A percentile compares a stretch with the other conserved stretches of the same genome.
phyloP scores from a whole-genome alignment of 2,329 filamentous ascomycete genomes.

The Aureobasidium sp. region DNA sequence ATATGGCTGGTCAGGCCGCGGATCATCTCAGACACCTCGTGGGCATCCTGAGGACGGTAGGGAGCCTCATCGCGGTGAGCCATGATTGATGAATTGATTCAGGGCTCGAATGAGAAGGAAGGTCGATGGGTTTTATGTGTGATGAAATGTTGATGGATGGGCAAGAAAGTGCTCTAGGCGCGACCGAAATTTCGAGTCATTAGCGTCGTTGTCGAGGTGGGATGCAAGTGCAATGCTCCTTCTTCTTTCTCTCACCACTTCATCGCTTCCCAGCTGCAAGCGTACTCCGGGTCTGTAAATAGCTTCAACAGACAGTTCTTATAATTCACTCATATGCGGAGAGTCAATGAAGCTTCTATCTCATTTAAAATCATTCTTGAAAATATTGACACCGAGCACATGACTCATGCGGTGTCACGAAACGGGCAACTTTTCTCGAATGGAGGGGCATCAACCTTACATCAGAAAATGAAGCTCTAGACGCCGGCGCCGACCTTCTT shows the following conservation, averaged over 20 bases:
- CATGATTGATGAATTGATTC: constrained; percentile 35
- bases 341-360: too few species aligned
- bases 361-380: not conserved
- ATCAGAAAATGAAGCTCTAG: constrained; percentile 4
- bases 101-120: not conserved
- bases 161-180: not conserved
- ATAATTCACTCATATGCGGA: not conserved
- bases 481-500: not conserved
- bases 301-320: too few species aligned
- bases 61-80: constrained; percentile 49
- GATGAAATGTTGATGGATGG: constrained; percentile 3
- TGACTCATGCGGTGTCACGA: constrained; percentile 5
- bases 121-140: not conserved
- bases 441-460: not conserved
- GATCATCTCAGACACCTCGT: constrained; percentile 61
- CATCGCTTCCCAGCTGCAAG: not conserved
- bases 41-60: constrained; percentile 61
- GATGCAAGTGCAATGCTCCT: not conserved
- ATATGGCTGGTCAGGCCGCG: constrained; percentile 55
- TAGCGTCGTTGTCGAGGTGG: not conserved
- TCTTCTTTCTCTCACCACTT: not conserved
- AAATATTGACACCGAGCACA: not conserved
- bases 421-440: constrained; percentile 1
- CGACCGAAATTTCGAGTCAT: constrained; percentile 8
- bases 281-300: too few species aligned